A percentile compares a stretch with the other conserved stretches of the same genome.
phyloP scores from a whole-genome alignment of 2,329 filamentous ascomycete genomes.

The Calonectria hongkongensis region DNA sequence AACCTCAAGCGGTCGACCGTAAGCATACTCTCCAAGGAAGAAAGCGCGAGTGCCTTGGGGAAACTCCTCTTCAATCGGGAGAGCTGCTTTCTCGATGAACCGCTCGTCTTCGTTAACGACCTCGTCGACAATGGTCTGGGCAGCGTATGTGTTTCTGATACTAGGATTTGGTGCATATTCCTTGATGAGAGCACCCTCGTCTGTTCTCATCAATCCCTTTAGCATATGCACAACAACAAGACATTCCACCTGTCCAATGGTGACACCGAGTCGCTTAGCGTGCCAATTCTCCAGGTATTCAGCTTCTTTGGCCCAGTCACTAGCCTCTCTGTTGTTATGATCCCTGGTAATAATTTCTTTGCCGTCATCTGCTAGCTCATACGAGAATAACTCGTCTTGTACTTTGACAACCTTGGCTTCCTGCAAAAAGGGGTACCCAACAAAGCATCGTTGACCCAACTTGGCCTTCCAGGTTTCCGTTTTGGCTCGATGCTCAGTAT shows the following conservation, averaged over 20 bases:
- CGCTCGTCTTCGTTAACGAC: conserved; percentile 94
- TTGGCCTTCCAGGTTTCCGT: conserved; percentile 84
- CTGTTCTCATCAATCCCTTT: conserved; percentile 91
- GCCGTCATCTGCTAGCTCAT: conserved; percentile 80
- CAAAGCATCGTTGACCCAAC: conserved; percentile 89
- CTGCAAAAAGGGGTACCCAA: conserved; percentile 96
- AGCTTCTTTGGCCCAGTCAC: conserved; percentile 89
- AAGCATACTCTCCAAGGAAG: conserved; percentile 95
- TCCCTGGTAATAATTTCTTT: conserved; percentile 80
- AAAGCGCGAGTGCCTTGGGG: conserved; percentile 89
- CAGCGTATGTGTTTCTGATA: conserved; percentile 91
- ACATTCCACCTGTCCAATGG: conserved; percentile 90
- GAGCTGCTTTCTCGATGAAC: conserved; percentile 91
- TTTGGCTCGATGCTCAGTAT: conserved; percentile 82
- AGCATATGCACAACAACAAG: conserved; percentile 95
- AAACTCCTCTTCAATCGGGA: conserved; percentile 94
- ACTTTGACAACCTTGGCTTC: conserved; percentile 93
- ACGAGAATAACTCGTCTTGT: conserved; percentile 95
- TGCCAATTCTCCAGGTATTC: conserved; percentile 89
- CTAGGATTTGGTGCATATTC: conserved; percentile 92
- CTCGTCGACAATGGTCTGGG: conserved; percentile 91
- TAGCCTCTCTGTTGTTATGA: conserved; percentile 85
- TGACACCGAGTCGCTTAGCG: conserved; percentile 91
- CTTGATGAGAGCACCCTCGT: conserved; percentile 92
- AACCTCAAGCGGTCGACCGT: conserved; percentile 92